Percentiles rank a stretch among this genome's conserved stretches.
These are phyloP conservation scores for Ophiostoma montium DNA, from an alignment of 2,329 filamentous ascomycete species.

Conservation along the genomic window DNA sequence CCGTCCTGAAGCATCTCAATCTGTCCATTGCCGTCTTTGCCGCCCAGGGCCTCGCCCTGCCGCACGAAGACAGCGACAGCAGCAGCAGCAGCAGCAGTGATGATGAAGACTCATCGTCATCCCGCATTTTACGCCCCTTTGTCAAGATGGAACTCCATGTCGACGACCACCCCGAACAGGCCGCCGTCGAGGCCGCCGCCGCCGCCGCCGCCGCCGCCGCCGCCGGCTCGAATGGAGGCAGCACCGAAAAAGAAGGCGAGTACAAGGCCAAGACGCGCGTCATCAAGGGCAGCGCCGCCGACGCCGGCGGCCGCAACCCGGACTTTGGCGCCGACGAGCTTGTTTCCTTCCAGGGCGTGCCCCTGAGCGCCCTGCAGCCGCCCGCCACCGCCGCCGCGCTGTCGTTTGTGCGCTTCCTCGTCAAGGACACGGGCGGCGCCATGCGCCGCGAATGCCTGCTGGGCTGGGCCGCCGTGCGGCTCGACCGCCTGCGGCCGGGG, in stretches of 20 bases:
- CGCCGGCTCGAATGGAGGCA: too few species aligned
- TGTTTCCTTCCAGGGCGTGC: constrained; percentile 41
- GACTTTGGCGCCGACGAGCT: constrained; percentile 48
- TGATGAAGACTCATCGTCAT: background rate
- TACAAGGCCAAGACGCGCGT: constrained; percentile 36
- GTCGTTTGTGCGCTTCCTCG: constrained; percentile 66
- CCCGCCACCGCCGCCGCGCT: constrained; percentile 41
- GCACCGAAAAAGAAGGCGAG: constrained; percentile 37
- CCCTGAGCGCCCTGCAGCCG: constrained; percentile 19
- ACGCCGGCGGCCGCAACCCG: constrained; percentile 40
- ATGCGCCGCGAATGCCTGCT: constrained; percentile 64
- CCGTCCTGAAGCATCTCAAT: constrained; percentile 29
- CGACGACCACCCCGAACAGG: constrained; percentile 32
- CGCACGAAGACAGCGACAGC: constrained; percentile 14
- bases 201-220: constrained; percentile 28
- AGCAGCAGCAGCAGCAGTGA: background rate
- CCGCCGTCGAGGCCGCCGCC: constrained; percentile 14
- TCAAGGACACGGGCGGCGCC: constrained; percentile 61
- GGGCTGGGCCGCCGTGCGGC: constrained; percentile 76
- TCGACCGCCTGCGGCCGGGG: constrained; percentile 65
- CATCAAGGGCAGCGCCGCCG: constrained; percentile 15
- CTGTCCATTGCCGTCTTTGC: constrained; percentile 62
- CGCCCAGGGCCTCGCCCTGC: constrained; percentile 61
- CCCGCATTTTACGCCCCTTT: constrained; percentile 55
- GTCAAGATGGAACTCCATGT: constrained; percentile 75